Conservation (phyloP, 2,329 filamentous ascomycete genomes). For the Pezizomycotina sp. region DNA sequence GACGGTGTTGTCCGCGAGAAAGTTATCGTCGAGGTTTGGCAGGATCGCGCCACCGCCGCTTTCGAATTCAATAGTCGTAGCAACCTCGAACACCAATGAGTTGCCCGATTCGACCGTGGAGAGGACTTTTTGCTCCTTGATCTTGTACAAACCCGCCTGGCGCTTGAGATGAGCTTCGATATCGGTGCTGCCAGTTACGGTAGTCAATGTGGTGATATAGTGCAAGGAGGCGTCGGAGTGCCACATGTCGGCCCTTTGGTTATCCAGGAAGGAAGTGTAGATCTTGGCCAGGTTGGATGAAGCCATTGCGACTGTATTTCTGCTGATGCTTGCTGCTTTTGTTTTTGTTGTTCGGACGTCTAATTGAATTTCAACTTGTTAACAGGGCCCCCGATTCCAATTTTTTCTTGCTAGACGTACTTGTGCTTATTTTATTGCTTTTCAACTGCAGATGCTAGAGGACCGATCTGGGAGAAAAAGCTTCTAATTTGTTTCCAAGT, state of each 20-base stretch:
- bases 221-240: conserved; percentile 52
- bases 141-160: conserved; percentile 56
- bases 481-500: too few species aligned
- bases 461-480: too few species aligned
- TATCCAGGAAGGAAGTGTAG: conserved; percentile 57
- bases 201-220: conserved; percentile 68
- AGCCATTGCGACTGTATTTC: conserved; percentile 13
- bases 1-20: conserved; percentile 66
- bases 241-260: conserved; percentile 47
- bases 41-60: conserved; percentile 72
- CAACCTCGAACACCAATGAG: conserved; percentile 58
- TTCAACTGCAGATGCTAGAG: too few species aligned
- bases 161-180: conserved; percentile 64
- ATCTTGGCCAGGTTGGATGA: conserved; percentile 12
- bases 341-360: too few species aligned
- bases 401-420: too few species aligned
- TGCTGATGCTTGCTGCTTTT: conserved; percentile 1
- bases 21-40: conserved; percentile 83
- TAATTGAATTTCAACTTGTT: too few species aligned
- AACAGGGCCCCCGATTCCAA: too few species aligned
- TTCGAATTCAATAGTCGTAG: conserved; percentile 68
- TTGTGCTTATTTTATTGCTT: too few species aligned
- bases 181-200: conserved; percentile 58
- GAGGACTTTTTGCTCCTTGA: conserved; percentile 64
- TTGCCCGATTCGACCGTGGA: conserved; percentile 54